Evolutionary conservation across 2,329 filamentous ascomycete genomes (phyloP).

Genomic region (Phoma sp.): DNA sequence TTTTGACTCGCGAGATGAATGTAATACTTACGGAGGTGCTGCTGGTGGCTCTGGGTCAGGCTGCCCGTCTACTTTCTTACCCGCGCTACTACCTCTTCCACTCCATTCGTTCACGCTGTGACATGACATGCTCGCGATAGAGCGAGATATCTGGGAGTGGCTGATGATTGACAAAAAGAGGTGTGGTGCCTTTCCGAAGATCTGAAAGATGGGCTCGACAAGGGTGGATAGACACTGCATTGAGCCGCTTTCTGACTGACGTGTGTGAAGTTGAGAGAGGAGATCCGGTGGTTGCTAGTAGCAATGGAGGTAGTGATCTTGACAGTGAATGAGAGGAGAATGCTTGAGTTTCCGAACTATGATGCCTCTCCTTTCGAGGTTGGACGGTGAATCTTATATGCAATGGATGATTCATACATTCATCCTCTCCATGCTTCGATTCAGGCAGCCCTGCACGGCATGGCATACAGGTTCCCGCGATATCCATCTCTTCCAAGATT

Average conservation of each 20-base stretch:
- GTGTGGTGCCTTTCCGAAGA: constrained; percentile 8
- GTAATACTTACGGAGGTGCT: constrained; percentile 37
- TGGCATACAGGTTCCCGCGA: not conserved
- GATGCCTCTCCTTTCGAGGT: not conserved
- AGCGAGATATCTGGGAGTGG: constrained; percentile 1
- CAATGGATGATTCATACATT: not conserved
- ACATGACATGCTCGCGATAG: not conserved
- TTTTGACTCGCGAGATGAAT: not conserved
- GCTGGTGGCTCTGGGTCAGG: constrained; percentile 36
- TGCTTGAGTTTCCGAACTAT: not conserved
- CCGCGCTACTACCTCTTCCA: not conserved
- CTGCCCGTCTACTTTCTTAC: constrained; percentile 2
- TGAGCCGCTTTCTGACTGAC: not conserved
- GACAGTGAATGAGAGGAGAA: not conserved
- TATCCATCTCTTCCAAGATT: constrained; percentile 9
- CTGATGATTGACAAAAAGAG: constrained; percentile 3
- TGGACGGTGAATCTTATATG: constrained; percentile 12
- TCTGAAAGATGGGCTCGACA: not conserved
- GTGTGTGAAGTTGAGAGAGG: not conserved
- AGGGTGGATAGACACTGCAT: not conserved
- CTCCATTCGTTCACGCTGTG: not conserved
- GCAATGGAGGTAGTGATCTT: not conserved
- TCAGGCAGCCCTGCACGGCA: constrained; percentile 11
- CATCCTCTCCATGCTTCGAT: not conserved
- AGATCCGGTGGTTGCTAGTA: not conserved